These are phyloP conservation scores for Plasmodium gonderi DNA, from an alignment of 169 alveolate genomes.

Conservation along the genomic window DNA sequence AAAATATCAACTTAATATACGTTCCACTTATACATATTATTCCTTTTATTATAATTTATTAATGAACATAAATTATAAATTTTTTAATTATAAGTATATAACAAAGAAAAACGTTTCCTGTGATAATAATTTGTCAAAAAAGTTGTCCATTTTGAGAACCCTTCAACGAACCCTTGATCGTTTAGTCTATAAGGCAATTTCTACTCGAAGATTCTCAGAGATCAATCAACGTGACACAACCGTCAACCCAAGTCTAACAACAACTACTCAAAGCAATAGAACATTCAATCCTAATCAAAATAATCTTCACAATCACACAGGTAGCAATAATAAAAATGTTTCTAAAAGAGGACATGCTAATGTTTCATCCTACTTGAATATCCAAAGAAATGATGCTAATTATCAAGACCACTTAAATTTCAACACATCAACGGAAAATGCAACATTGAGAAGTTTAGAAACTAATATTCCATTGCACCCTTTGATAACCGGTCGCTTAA, in stretches of 20 bases:
- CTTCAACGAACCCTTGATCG: constrained; percentile 26
- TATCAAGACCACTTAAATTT: neutral
- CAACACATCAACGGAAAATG: too few relatives aligned
- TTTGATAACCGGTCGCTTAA: neutral
- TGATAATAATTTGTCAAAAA: constrained; percentile 49
- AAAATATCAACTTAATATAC: constrained; percentile 28
- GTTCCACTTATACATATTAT: constrained; percentile 34
- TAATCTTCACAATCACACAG: neutral
- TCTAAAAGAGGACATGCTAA: neutral
- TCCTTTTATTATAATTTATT: constrained; percentile 65
- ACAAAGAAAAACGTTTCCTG: neutral
- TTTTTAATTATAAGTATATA: neutral
- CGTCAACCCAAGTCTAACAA: too few relatives aligned
- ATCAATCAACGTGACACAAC: neutral
- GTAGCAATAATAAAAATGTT: neutral
- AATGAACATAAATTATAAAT: constrained; percentile 60
- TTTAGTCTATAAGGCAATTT: neutral
- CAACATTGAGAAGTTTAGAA: neutral
- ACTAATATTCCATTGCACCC: neutral
- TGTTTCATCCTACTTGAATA: neutral
- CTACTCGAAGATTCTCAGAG: neutral
- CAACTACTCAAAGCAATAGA: neutral
- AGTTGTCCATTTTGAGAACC: neutral
- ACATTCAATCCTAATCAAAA: neutral
- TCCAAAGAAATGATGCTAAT: neutral